A percentile compares a stretch with the other conserved stretches of the same genome.
phyloP scores from a whole-genome alignment of 257 asterid species.

The Agastache rugosa region DNA sequence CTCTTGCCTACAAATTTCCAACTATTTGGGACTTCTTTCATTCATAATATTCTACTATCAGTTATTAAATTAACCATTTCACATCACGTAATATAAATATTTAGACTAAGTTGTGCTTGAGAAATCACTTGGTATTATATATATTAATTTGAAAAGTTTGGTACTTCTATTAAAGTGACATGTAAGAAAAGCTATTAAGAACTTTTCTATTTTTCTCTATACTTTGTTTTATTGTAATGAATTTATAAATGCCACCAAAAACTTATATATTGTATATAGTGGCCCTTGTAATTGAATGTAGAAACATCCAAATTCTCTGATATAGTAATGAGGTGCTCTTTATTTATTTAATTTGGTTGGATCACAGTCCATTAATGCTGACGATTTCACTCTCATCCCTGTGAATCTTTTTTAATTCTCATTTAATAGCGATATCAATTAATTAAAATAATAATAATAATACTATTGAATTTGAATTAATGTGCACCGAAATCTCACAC shows the following conservation, averaged over 20 bases:
- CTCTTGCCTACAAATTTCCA: neutral
- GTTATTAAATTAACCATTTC: neutral
- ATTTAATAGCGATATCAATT: neutral
- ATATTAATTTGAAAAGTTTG: neutral
- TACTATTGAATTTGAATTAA: too few species aligned
- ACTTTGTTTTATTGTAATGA: neutral
- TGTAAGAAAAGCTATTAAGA: neutral
- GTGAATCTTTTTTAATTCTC: neutral
- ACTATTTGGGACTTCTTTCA: neutral
- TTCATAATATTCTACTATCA: neutral
- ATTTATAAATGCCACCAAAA: constrained; percentile 15
- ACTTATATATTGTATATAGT: neutral
- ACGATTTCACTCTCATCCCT: constrained; percentile 1
- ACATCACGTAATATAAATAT: too few species aligned
- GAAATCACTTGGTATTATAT: neutral
- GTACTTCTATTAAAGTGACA: constrained; percentile 12
- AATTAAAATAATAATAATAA: too few species aligned
- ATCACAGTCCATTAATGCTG: neutral
- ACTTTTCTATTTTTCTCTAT: neutral
- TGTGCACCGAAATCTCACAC: too few species aligned
- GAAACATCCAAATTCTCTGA: neutral
- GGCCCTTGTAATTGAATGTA: neutral
- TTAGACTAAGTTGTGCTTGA: neutral
- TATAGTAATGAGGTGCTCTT: neutral
- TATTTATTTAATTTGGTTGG: constrained; percentile 10